These are phyloP conservation scores for Heterobasidion occidentale DNA, from an alignment of 1,284 basidiomycete genomes.

Conservation along the genomic window DNA sequence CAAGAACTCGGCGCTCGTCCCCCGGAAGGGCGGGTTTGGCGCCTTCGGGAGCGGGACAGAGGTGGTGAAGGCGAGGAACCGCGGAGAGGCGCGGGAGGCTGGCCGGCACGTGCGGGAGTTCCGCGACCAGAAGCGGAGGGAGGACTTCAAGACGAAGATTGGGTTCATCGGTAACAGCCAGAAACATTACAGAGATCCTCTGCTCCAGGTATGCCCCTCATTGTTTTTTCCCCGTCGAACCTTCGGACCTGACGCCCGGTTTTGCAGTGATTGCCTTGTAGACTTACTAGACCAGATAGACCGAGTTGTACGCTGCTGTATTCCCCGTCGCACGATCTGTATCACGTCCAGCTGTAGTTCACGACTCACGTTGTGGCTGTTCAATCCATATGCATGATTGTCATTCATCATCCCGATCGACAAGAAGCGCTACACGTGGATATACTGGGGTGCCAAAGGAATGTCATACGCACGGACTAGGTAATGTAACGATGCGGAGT, in stretches of 20 bases:
- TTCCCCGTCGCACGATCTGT: too few relatives aligned
- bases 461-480: background rate
- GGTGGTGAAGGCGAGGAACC: constrained; percentile 87
- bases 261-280: background rate
- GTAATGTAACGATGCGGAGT: background rate
- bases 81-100: constrained; percentile 91
- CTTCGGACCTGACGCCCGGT: background rate
- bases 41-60: constrained; percentile 76
- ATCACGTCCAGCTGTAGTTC: too few relatives aligned
- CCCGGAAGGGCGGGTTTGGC: constrained; percentile 79
- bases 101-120: constrained; percentile 84
- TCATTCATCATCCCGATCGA: constrained; percentile 1
- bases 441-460: background rate
- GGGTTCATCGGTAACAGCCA: constrained; percentile 79
- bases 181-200: constrained; percentile 71
- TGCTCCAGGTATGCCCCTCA: constrained; percentile 22
- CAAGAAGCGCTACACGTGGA: background rate
- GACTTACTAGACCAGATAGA: too few relatives aligned
- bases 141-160: constrained; percentile 82
- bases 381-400: background rate
- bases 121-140: constrained; percentile 71
- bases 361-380: background rate
- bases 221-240: background rate
- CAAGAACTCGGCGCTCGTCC: constrained; percentile 77
- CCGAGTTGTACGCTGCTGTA: too few relatives aligned